phyloP scores from a whole-genome alignment of 441 rosid genomes.

The Pelargonium myrrhifolium region DNA sequence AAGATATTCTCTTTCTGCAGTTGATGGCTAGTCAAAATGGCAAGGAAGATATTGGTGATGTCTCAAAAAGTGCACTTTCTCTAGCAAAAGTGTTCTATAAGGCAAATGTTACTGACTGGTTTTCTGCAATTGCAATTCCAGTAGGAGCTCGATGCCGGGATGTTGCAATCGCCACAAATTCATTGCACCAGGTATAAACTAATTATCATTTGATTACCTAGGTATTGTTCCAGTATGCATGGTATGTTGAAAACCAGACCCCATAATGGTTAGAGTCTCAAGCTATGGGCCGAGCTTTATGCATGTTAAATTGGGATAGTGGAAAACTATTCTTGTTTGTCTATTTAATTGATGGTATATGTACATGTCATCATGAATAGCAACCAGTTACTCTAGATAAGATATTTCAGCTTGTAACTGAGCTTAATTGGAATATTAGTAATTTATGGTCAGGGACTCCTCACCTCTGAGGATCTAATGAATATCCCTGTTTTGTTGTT shows the following conservation, averaged over 20 bases:
- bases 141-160: slow-evolving; percentile 77
- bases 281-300: no score
- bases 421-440: slow-evolving; percentile 13
- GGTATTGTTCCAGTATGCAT: slow-evolving; percentile 3
- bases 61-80: slow-evolving; percentile 42
- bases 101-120: slow-evolving; percentile 55
- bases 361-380: neutral
- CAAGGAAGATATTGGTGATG: slow-evolving; percentile 21
- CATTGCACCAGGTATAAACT: slow-evolving; percentile 45
- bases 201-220: slow-evolving; percentile 6
- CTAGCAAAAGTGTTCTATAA: slow-evolving; percentile 57
- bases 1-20: slow-evolving; percentile 59
- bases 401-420: slow-evolving; percentile 5
- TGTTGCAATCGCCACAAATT: slow-evolving; percentile 30
- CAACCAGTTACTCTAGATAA: neutral
- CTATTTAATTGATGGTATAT: neutral
- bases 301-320: neutral
- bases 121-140: slow-evolving; percentile 62
- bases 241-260: neutral
- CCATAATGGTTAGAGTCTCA: no score
- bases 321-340: neutral
- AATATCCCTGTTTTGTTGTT: no score
- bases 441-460: no score
- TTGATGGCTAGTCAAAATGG: slow-evolving; percentile 44
- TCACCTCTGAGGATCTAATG: neutral